phyloP scores from a whole-genome alignment of 1,139 yeast species.

The Eremothecium gossypii region DNA sequence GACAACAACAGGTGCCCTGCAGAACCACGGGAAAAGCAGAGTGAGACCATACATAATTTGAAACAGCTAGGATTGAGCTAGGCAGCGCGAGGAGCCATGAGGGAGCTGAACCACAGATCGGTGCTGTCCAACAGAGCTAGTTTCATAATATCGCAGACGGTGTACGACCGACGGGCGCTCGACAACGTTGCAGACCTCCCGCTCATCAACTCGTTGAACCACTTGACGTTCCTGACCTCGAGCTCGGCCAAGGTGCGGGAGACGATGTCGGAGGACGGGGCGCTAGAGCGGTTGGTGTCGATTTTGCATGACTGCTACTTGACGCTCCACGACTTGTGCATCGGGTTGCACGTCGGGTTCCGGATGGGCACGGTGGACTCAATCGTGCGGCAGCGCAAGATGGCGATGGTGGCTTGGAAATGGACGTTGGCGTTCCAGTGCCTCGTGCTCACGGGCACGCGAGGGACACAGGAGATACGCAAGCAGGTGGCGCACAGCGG shows the following conservation, averaged over 20 bases:
- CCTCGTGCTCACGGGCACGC: conserved; percentile 78
- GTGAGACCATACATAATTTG: not conserved
- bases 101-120: conserved; percentile 82
- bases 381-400: conserved; percentile 28
- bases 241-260: conserved; percentile 86
- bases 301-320: conserved; percentile 74
- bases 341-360: conserved; percentile 11
- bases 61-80: not conserved
- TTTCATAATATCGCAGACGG: conserved; percentile 75
- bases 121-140: conserved; percentile 79
- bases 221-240: conserved; percentile 76
- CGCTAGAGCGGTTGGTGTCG: conserved; percentile 77
- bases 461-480: conserved; percentile 83
- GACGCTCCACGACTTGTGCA: conserved; percentile 16
- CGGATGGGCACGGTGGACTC: conserved; percentile 16
- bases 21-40: not conserved
- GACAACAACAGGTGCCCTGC: conserved; percentile 1
- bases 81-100: conserved; percentile 39
- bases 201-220: conserved; percentile 81
- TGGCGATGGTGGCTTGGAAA: conserved; percentile 76
- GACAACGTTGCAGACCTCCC: conserved; percentile 90
- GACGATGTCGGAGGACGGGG: conserved; percentile 83
- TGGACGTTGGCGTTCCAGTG: conserved; percentile 96
- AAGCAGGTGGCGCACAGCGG: conserved; percentile 88
- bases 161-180: conserved; percentile 85